Evolutionary conservation across 2,329 filamentous ascomycete species (phyloP), one percentile per base, ranked within the genome.

Genomic region (Aspergillus candidus): DNA sequence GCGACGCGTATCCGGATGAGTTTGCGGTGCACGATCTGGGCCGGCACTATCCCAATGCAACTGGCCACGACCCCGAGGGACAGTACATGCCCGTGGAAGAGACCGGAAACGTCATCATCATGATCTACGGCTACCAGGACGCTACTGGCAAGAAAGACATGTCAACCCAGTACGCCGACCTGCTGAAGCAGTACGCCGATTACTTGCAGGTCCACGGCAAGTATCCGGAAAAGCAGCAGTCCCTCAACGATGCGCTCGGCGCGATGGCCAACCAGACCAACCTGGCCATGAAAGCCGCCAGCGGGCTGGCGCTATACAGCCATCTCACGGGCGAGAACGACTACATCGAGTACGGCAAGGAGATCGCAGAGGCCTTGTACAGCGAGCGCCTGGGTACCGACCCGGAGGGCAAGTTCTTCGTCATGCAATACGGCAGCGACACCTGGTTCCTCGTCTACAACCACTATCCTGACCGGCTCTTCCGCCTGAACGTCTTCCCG

Each of bases 201-300:
- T 71, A 67, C 39, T 56, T 70, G 12, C 53, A 57, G 11, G 48
- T 58, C 3, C 60, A 68, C 31, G 62, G 64, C 4, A 53, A 66
- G 3, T 61, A 67, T 40, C 61, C 63, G 0, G 51, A 52, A 5
- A 44, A 56, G 3, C 67, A 71, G 44, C 53, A 66, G 12, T 64
- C 63, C 1, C 65, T 66, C 2, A 66, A 69, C 43, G 69, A 72
- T 38, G 63, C 60, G n/a, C 55, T 63, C 2, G 63, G 65, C 11
- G 43, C 47, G 11, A 44, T 64, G 3, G 59, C 60, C 13, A 71
- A 72, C 46, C 63, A 70, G 49, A 72, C 69, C 13, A 66, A 65
- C 37, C 58, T 73, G 4, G 68, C 63, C 8, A 60, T 72, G 51
- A 71, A 72, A 50, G 61, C 67, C 4, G 67, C 67, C 13, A 60